These are phyloP conservation scores for Ogataea haglerorum DNA, from an alignment of 805 yeast species.

Conservation along the genomic window DNA sequence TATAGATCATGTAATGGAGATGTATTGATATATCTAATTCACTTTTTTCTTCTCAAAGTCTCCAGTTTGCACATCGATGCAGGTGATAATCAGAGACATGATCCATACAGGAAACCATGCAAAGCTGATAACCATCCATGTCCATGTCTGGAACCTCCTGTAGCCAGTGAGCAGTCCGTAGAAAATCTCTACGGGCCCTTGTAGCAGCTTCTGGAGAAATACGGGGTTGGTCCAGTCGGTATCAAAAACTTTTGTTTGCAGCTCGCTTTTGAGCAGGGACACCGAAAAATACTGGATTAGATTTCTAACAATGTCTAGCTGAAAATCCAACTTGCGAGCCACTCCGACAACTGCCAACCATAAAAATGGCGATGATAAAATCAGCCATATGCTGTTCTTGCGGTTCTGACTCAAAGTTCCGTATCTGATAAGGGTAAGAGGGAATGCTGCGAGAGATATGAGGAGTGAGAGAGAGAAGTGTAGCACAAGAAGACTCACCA, in stretches of 20 bases:
- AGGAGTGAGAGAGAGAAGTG: conserved; percentile 79
- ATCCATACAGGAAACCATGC: conserved; percentile 89
- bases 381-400: conserved; percentile 25
- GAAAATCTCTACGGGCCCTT: conserved; percentile 41
- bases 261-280: conserved; percentile 17
- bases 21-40: neutral
- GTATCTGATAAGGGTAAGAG: conserved; percentile 61
- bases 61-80: conserved; percentile 19
- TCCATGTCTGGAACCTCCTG: conserved; percentile 73
- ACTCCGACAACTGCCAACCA: conserved; percentile 29
- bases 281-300: conserved; percentile 29
- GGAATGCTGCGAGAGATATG: conserved; percentile 69
- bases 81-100: conserved; percentile 22
- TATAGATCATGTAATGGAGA: neutral
- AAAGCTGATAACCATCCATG: conserved; percentile 69
- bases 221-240: conserved; percentile 12
- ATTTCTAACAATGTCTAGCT: conserved; percentile 30
- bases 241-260: conserved; percentile 16
- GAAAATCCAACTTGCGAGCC: conserved; percentile 20
- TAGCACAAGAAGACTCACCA: conserved; percentile 72
- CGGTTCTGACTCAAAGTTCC: conserved; percentile 19
- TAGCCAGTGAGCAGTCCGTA: conserved; percentile 59
- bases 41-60: conserved; percentile 12
- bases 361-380: conserved; percentile 32
- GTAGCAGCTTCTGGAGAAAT: conserved; percentile 11